A percentile compares a stretch with the other conserved stretches of the same genome.
Conservation (phyloP, 768 basidiomycete species). For the Boletus rubropictus region DNA sequence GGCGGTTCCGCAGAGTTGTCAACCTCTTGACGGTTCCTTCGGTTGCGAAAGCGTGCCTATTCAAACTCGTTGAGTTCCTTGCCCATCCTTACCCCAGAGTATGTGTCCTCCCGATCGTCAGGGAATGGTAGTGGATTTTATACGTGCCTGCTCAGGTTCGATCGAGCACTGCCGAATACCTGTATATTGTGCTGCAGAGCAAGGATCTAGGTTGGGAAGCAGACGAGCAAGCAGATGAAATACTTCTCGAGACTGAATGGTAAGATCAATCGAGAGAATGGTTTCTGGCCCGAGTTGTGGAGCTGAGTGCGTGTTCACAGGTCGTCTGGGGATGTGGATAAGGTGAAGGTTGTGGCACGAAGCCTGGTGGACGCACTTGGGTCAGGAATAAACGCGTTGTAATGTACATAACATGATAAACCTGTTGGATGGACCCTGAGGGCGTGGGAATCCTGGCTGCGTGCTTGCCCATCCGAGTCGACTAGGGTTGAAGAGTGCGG, state of each 20-base stretch:
- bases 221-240: slow-evolving; percentile 54
- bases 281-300: slow-evolving; percentile 10
- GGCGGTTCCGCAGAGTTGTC: slow-evolving; percentile 45
- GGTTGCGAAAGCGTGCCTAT: slow-evolving; percentile 39
- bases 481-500: slow-evolving; percentile 12
- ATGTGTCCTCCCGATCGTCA: slow-evolving; percentile 22
- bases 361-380: slow-evolving; percentile 37
- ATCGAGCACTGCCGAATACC: slow-evolving; percentile 71
- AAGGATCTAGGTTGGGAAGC: slow-evolving; percentile 60
- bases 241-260: slow-evolving; percentile 82
- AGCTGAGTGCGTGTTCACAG: slow-evolving; percentile 35
- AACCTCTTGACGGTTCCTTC: slow-evolving; percentile 53
- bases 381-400: slow-evolving; percentile 26
- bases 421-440: neutral
- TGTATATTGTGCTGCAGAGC: slow-evolving; percentile 74
- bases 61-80: slow-evolving; percentile 55
- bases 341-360: slow-evolving; percentile 37
- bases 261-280: slow-evolving; percentile 30
- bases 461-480: slow-evolving; percentile 3
- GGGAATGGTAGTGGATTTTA: slow-evolving; percentile 5
- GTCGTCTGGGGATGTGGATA: slow-evolving; percentile 40
- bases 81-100: slow-evolving; percentile 79
- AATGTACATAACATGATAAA: slow-evolving; percentile 1
- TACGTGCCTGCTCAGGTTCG: slow-evolving; percentile 51
- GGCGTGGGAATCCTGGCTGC: slow-evolving; percentile 22